Percentiles rank a stretch among this genome's conserved stretches.
phyloP scores from a whole-genome alignment of 2,329 filamentous ascomycete species.

The Fusarium chaquense region DNA sequence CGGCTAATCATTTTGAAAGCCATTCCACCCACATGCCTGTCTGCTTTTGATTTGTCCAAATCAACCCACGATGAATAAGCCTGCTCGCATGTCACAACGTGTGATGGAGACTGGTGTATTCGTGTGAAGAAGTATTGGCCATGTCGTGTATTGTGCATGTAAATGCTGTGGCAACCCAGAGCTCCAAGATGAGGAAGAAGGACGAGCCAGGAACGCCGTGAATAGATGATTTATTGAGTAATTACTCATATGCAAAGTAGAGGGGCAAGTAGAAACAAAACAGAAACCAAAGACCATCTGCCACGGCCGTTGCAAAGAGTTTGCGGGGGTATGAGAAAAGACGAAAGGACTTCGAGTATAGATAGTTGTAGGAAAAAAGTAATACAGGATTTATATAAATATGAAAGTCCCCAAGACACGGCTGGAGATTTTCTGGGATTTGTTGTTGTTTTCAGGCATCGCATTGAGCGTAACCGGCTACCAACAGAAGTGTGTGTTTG shows the following conservation, averaged over 20 bases:
- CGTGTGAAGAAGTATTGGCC: slow-evolving; percentile 4
- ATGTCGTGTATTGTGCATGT: slow-evolving; percentile 16
- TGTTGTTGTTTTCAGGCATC: neutral
- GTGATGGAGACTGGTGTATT: neutral
- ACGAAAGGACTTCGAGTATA: slow-evolving; percentile 25
- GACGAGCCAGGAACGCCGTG: slow-evolving; percentile 33
- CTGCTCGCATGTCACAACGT: neutral
- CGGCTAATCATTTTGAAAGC: slow-evolving; percentile 27
- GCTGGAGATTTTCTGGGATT: neutral
- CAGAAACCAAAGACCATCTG: slow-evolving; percentile 36
- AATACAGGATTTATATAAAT: slow-evolving; percentile 41
- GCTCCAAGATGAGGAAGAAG: slow-evolving; percentile 17
- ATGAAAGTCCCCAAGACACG: slow-evolving; percentile 16
- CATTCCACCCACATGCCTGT: slow-evolving; percentile 30
- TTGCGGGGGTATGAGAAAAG: slow-evolving; percentile 30
- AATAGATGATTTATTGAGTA: slow-evolving; percentile 21
- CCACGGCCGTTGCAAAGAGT: slow-evolving; percentile 9
- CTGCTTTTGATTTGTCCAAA: slow-evolving; percentile 41
- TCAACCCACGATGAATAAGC: slow-evolving; percentile 7
- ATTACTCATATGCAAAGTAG: slow-evolving; percentile 21
- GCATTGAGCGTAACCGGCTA: neutral
- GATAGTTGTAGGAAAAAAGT: slow-evolving; percentile 30
- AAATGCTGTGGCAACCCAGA: slow-evolving; percentile 14
- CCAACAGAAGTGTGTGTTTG: neutral
- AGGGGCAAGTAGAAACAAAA: slow-evolving; percentile 4